Percentiles rank a stretch among this genome's conserved stretches.
Conservation (phyloP, 176 grass and related monocot genomes). For the Tuctoria greenei region DNA sequence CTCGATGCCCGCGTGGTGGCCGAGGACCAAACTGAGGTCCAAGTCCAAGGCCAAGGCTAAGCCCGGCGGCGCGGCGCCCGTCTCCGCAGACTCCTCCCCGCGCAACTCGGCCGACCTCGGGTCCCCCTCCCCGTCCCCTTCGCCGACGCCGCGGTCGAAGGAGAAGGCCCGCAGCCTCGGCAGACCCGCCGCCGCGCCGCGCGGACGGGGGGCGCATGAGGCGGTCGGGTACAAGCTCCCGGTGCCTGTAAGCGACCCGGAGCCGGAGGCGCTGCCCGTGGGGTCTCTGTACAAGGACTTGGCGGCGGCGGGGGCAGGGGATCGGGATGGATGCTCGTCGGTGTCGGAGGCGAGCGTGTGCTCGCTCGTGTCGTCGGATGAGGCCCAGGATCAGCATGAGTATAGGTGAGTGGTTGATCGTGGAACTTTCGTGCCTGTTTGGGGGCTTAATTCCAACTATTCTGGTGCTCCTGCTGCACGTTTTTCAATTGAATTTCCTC, state of each 20-base stretch:
- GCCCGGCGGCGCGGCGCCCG: conserved; percentile 17
- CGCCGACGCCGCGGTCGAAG: conserved; percentile 26
- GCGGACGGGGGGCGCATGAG: not conserved
- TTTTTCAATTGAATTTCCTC: not conserved
- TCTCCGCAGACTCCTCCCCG: conserved; percentile 38
- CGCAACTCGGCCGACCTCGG: conserved; percentile 47
- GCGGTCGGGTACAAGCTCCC: conserved; percentile 53
- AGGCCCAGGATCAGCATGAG: conserved; percentile 45
- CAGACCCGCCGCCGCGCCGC: conserved; percentile 7
- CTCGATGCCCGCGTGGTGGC: conserved; percentile 62
- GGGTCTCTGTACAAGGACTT: not conserved
- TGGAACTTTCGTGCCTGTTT: not conserved
- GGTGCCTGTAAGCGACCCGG: conserved; percentile 12
- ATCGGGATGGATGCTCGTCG: conserved; percentile 37
- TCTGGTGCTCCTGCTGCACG: not conserved
- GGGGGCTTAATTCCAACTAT: not conserved
- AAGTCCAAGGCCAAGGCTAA: conserved; percentile 50
- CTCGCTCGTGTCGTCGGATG: conserved; percentile 61
- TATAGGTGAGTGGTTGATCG: conserved; percentile 49
- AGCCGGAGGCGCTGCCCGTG: not conserved
- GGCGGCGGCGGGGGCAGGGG: not conserved
- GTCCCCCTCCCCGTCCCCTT: conserved; percentile 35
- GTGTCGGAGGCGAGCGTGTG: conserved; percentile 49
- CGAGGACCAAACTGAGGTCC: conserved; percentile 32
- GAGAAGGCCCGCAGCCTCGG: conserved; percentile 46